phyloP scores from a whole-genome alignment of 306 rosid genomes.

The Malus orientalis region DNA sequence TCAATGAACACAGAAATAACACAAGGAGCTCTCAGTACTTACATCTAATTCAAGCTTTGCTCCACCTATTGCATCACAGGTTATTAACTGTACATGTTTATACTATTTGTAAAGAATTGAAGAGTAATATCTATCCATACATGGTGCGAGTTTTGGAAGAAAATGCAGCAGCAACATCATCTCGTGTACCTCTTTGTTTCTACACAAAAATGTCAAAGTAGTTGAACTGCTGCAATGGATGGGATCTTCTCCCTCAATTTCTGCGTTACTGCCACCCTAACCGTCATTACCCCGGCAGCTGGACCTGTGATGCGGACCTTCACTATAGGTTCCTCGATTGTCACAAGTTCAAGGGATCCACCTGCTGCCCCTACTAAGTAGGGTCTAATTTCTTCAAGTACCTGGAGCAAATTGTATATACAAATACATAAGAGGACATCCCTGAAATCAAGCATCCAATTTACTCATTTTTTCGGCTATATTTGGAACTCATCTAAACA shows the following conservation, averaged over 20 bases:
- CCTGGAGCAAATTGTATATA: constrained; percentile 36
- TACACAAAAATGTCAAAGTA: constrained; percentile 26
- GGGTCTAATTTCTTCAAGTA: constrained; percentile 91
- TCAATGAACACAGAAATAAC: neutral
- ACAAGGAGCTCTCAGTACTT: neutral
- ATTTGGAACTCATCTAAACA: neutral
- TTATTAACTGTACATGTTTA: constrained; percentile 1
- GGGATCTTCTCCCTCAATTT: constrained; percentile 92
- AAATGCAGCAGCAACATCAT: neutral
- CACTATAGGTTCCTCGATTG: constrained; percentile 85
- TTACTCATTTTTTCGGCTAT: neutral
- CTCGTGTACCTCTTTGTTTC: neutral
- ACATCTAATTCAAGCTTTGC: neutral
- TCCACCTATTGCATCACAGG: neutral
- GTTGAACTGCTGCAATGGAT: constrained; percentile 76
- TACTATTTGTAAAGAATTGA: neutral
- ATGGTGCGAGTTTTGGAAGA: neutral
- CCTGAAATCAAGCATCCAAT: neutral
- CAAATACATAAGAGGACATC: constrained; percentile 27
- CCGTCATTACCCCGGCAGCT: constrained; percentile 64
- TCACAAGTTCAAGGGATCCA: constrained; percentile 78
- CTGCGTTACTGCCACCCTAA: constrained; percentile 93
- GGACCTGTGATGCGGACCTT: constrained; percentile 35
- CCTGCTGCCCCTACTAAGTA: constrained; percentile 82
- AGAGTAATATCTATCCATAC: neutral